A percentile compares a stretch with the other conserved stretches of the same genome.
These are phyloP conservation scores for Backusella psychrophila DNA, from an alignment of 192 early-diverging fungal species.

Conservation along the genomic window DNA sequence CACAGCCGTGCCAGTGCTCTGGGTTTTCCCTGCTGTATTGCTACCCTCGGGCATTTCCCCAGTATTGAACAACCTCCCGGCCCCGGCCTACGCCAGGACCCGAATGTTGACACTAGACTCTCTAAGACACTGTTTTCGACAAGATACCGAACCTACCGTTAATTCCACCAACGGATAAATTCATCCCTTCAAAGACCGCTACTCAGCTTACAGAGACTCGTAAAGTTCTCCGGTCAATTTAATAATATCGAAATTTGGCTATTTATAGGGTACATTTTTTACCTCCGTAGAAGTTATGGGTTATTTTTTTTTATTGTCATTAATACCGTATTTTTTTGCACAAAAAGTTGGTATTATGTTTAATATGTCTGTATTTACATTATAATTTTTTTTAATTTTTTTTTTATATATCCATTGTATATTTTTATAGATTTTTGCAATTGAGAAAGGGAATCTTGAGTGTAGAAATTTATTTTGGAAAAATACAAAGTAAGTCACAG, in stretches of 20 bases:
- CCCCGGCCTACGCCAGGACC: conserved; percentile 26
- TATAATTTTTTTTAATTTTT: background rate
- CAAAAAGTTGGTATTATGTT: background rate
- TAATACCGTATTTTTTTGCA: background rate
- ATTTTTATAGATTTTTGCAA: background rate
- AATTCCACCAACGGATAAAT: conserved; percentile 25
- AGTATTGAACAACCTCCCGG: conserved; percentile 40
- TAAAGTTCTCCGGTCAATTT: conserved; percentile 22
- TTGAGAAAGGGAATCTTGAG: background rate
- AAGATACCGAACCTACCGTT: conserved; percentile 21
- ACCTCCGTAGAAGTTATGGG: background rate
- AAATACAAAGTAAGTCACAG: background rate
- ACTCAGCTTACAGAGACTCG: conserved; percentile 26
- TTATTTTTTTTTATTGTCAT: background rate
- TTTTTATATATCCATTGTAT: background rate
- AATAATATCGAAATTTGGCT: background rate
- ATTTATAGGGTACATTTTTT: background rate
- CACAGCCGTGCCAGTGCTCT: conserved; percentile 40
- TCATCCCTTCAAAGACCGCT: conserved; percentile 32
- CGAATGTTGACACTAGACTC: conserved; percentile 43
- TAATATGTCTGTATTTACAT: background rate
- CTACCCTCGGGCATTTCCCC: conserved; percentile 41
- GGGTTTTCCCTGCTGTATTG: conserved; percentile 49
- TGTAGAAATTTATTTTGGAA: background rate
- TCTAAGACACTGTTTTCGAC: conserved; percentile 43